These are phyloP conservation scores for Arbutus unedo DNA, from an alignment of 148 eudicot species.

Conservation along the genomic window DNA sequence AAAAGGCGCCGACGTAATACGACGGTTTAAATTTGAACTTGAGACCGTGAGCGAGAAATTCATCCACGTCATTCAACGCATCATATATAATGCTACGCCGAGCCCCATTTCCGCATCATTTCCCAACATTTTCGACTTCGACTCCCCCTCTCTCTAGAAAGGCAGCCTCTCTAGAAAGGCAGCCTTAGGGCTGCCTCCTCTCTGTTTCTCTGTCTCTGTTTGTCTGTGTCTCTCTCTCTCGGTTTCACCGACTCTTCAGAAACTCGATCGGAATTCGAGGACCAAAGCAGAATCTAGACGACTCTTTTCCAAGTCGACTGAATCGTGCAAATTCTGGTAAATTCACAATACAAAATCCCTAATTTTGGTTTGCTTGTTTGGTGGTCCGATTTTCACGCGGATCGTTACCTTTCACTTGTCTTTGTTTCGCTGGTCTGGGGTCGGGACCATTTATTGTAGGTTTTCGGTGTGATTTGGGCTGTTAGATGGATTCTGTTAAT, in stretches of 20 bases:
- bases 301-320: neutral
- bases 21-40: neutral
- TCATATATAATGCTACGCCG: neutral
- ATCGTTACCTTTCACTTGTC: neutral
- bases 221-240: neutral
- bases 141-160: constrained; percentile 1
- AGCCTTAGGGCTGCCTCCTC: neutral
- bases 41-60: neutral
- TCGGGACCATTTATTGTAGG: neutral
- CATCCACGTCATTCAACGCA: neutral
- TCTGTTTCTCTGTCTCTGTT: too few relatives aligned
- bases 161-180: neutral
- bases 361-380: neutral
- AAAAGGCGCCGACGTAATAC: neutral
- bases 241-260: neutral
- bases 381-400: neutral
- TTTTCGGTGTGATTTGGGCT: neutral
- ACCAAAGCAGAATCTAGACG: neutral
- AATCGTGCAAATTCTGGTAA: neutral
- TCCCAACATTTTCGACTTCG: neutral
- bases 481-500: neutral
- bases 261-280: neutral
- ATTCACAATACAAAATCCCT: neutral
- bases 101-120: neutral
- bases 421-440: too few relatives aligned